Conservation (phyloP, 306 rosid genomes). For the Pyrus communis region DNA sequence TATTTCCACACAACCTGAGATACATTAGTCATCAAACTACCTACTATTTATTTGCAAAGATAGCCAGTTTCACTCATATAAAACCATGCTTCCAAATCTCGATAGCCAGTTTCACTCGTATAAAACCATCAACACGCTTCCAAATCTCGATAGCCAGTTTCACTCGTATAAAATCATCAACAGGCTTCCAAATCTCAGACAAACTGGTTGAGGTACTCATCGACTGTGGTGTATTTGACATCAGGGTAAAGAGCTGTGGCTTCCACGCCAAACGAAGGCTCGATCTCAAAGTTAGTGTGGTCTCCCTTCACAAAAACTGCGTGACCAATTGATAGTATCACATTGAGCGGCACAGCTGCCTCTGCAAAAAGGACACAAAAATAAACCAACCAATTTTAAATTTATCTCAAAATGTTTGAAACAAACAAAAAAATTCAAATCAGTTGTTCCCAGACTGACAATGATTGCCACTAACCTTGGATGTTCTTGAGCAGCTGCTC, state of each 20-base stretch:
- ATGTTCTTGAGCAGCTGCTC: constrained; percentile 37
- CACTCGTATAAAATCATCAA: too few species aligned
- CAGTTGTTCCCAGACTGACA: neutral
- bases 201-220: constrained; percentile 53
- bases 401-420: too few species aligned
- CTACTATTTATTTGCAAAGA: neutral
- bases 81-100: neutral
- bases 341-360: constrained; percentile 32
- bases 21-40: too few species aligned
- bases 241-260: constrained; percentile 57
- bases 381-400: neutral
- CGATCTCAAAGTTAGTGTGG: constrained; percentile 51
- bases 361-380: constrained; percentile 21
- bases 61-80: neutral
- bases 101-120: too few species aligned
- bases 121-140: too few species aligned
- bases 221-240: constrained; percentile 50
- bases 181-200: constrained; percentile 3
- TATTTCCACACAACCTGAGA: neutral
- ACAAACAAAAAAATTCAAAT: too few species aligned
- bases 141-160: neutral
- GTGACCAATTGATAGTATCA: constrained; percentile 31
- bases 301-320: constrained; percentile 43
- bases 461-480: constrained; percentile 6
- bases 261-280: constrained; percentile 55